Evolutionary conservation across 768 basidiomycete genomes (phyloP).

Genomic region (Mycena capillaripes): DNA sequence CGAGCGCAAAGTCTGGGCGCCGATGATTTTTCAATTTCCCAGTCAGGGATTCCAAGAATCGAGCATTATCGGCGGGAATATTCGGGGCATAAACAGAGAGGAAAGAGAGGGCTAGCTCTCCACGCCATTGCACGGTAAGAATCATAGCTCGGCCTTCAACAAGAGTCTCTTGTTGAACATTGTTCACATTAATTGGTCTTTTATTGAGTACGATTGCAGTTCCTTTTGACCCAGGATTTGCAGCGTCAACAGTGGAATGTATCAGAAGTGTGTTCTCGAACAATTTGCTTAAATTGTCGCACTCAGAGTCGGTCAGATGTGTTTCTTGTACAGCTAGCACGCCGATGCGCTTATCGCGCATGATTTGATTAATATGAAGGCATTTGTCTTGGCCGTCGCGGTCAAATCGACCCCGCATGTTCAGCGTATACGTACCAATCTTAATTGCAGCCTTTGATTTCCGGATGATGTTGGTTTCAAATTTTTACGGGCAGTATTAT

Average conservation of each 20-base stretch:
- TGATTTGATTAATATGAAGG: neutral
- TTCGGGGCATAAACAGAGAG: constrained; percentile 13
- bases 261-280: neutral
- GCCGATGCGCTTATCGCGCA: neutral
- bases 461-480: neutral
- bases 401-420: neutral
- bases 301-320: neutral
- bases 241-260: neutral
- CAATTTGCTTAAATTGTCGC: neutral
- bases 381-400: constrained; percentile 2
- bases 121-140: neutral
- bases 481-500: too few species aligned
- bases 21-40: neutral
- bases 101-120: neutral
- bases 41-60: neutral
- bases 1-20: neutral
- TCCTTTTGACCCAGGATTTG: neutral
- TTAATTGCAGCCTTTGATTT: neutral
- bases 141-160: constrained; percentile 8
- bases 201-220: neutral
- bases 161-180: neutral
- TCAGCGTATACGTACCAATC: neutral
- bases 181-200: neutral
- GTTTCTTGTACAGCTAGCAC: neutral
- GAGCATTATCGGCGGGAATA: constrained; percentile 9